phyloP scores from a whole-genome alignment of 345 rosid species.

The Melastoma malabathricum region DNA sequence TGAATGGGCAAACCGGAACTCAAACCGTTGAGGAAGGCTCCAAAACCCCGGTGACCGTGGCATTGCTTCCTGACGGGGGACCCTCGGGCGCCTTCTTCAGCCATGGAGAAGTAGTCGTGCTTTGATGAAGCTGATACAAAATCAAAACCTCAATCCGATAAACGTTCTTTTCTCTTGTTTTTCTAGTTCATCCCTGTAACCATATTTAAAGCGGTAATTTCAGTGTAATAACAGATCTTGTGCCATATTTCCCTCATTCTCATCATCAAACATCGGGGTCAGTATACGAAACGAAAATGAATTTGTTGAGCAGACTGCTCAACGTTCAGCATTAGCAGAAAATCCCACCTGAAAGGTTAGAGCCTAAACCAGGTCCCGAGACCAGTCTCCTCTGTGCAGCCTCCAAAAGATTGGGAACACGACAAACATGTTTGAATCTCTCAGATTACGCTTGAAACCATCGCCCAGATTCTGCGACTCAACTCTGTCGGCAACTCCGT shows the following conservation, averaged over 20 bases:
- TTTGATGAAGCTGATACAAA: slow-evolving; percentile 2
- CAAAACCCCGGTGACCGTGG: neutral
- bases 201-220: neutral
- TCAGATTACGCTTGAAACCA: no score
- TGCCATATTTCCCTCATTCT: slow-evolving; percentile 82
- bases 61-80: slow-evolving; percentile 2
- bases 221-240: slow-evolving; percentile 50
- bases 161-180: no score
- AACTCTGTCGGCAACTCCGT: no score
- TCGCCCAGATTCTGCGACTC: no score
- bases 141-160: no score
- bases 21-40: slow-evolving; percentile 1
- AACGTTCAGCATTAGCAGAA: neutral
- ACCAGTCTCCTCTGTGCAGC: no score
- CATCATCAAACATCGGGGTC: slow-evolving; percentile 81
- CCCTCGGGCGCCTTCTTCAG: slow-evolving; percentile 5
- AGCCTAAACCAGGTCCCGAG: slow-evolving; percentile 86
- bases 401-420: no score
- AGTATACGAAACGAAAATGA: slow-evolving; percentile 6
- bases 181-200: no score
- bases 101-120: neutral
- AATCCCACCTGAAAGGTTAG: slow-evolving; percentile 79
- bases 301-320: neutral
- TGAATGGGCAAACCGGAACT: neutral
- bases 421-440: no score